Evolutionary conservation across 208 protist species (phyloP), one percentile per base, ranked within the genome.

Genomic region (Acanthamoeba lenticulata): DNA sequence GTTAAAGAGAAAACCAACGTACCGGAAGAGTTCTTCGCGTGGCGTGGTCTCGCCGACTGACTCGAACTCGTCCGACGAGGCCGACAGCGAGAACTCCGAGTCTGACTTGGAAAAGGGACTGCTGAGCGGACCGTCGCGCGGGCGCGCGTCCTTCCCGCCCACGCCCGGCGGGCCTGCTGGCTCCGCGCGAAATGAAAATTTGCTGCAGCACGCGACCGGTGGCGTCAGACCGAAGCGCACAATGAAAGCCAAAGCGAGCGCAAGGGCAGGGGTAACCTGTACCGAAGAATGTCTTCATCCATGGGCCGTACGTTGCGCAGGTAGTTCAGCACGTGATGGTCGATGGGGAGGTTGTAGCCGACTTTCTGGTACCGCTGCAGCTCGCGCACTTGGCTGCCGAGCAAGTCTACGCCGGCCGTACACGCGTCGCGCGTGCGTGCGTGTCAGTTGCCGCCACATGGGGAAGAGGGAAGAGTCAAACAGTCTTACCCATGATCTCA

Each of bases 281-380:
- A 62, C 45, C 79, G 79, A 60, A 88, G 79, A 44, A 88, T 88
- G 9, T 88, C 79, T 21, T 88, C 79, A 32, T 88, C 79, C 79
- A 88, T 88, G 15, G 79, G 79, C 5, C 79, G 38, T 40, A 88
- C 79, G 36, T 44, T 88, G 29, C 36, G 27, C 29, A 88, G 36
- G 79, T 88, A 60, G 79, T 60, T 62, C 6, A 62, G 47, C 42
- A 88, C 79, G 32, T 34, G 24, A 21, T 36, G 38, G 36, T 88
- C 79, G 1, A 32, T 60, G n/a, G 38, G 79, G 17, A 88, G 79
- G 32, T 60, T 88, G 79, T 88, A 88, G 13, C 6, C 17, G 0
- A 88, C 45, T 7, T 32, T 3, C 79, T 88, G 79, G 24, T 88
- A 88, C 44, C 47, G 27, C 32, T 60, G 38, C 42, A 88, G 32